Conservation (phyloP, 441 rosid genomes). For the Euphorbia celastroides region DNA sequence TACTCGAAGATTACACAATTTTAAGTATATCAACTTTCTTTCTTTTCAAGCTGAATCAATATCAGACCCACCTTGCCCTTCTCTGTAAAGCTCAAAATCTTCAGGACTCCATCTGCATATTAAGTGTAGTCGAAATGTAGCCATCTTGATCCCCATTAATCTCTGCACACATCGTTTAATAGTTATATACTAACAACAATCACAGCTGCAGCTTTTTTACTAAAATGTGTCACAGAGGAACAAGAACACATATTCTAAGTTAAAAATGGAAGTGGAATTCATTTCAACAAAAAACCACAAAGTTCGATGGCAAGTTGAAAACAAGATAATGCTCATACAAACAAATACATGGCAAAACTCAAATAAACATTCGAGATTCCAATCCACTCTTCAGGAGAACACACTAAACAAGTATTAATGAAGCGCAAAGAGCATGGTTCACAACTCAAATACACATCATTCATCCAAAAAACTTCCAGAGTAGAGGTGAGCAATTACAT, state of each 20-base stretch:
- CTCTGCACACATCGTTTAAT: constrained; percentile 50
- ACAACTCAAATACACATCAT: too few relatives aligned
- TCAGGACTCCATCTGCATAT: constrained; percentile 75
- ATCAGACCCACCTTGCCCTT: constrained; percentile 62
- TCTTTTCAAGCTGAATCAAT: constrained; percentile 51
- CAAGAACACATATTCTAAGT: neutral
- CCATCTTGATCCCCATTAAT: constrained; percentile 80
- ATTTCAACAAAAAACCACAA: neutral
- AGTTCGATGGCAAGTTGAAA: neutral
- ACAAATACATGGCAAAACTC: neutral
- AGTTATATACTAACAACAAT: neutral
- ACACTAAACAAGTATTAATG: neutral
- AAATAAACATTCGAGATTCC: neutral
- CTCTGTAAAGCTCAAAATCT: constrained; percentile 71
- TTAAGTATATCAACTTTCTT: neutral
- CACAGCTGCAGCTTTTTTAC: neutral
- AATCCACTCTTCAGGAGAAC: neutral
- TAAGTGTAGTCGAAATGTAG: constrained; percentile 75
- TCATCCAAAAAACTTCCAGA: too few relatives aligned
- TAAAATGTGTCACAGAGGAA: neutral
- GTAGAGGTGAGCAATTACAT: neutral
- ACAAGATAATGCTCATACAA: neutral
- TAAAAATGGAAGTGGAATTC: too few relatives aligned
- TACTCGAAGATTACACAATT: neutral
- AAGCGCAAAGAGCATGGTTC: too few relatives aligned